These are phyloP conservation scores for Taphrina communis DNA, from an alignment of 1,139 yeast species.

Conservation along the genomic window DNA sequence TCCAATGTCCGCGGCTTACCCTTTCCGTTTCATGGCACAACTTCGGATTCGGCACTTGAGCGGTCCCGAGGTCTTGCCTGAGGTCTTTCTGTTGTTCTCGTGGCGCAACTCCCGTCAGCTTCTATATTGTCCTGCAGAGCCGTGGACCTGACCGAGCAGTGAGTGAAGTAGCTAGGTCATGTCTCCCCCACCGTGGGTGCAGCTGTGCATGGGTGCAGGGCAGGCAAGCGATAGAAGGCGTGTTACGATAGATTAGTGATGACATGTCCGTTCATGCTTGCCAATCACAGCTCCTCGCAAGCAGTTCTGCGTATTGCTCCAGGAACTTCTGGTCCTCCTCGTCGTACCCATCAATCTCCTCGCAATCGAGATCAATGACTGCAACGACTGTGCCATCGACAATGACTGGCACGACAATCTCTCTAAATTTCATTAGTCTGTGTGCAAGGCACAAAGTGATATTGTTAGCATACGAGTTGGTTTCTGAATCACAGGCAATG, in stretches of 20 bases:
- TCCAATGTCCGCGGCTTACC: too few relatives aligned
- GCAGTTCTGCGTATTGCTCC: slow-evolving; percentile 62
- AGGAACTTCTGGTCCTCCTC: slow-evolving; percentile 64
- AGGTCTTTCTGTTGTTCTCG: too few relatives aligned
- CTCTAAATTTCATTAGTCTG: slow-evolving; percentile 50
- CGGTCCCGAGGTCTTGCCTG: too few relatives aligned
- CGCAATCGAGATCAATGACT: slow-evolving; percentile 86
- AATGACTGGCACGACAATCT: slow-evolving; percentile 83
- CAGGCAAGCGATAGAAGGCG: too few relatives aligned
- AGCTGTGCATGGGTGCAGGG: too few relatives aligned
- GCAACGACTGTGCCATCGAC: slow-evolving; percentile 60
- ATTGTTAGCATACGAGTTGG: slow-evolving; percentile 59
- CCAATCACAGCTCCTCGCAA: slow-evolving; percentile 60
- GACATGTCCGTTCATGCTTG: neutral
- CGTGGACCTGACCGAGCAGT: too few relatives aligned
- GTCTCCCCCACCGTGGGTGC: too few relatives aligned
- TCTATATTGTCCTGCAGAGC: too few relatives aligned
- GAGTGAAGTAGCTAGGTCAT: too few relatives aligned
- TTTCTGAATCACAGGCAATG: slow-evolving; percentile 96
- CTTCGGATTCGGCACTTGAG: too few relatives aligned
- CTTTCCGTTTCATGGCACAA: too few relatives aligned
- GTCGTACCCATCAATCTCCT: slow-evolving; percentile 67
- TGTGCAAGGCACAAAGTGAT: slow-evolving; percentile 27
- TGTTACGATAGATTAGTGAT: neutral
- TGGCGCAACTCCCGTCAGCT: too few relatives aligned